These are phyloP conservation scores for Globisporangium camurandrum DNA, from an alignment of 352 stramenopile species.

Conservation along the genomic window DNA sequence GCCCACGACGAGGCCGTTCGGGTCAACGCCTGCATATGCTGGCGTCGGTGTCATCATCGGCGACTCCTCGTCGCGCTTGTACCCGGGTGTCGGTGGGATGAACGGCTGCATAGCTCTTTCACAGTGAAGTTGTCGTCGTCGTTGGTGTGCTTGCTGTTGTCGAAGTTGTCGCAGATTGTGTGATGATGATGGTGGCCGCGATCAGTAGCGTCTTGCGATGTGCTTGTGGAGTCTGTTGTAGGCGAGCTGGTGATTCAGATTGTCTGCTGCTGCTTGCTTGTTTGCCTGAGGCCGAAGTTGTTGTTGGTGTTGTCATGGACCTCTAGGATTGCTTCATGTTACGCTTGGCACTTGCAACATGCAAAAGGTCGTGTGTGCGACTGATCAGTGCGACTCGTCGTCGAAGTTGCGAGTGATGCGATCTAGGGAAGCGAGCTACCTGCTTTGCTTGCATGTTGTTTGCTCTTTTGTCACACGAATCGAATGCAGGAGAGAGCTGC, in stretches of 20 bases:
- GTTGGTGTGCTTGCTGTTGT: no score
- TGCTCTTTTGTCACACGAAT: no score
- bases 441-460: no score
- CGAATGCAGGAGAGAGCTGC: no score
- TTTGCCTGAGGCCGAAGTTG: background rate
- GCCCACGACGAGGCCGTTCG: slow-evolving; percentile 23
- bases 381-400: no score
- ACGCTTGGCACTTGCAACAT: no score
- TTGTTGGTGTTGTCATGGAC: background rate
- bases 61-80: slow-evolving; percentile 6
- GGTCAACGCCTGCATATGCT: slow-evolving; percentile 15
- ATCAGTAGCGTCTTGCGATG: background rate
- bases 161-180: background rate
- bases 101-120: slow-evolving; percentile 11
- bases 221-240: background rate
- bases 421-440: no score
- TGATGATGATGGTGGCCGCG: background rate
- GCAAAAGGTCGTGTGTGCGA: no score
- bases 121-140: no score
- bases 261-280: background rate
- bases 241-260: background rate
- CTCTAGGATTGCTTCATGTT: no score
- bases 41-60: slow-evolving; percentile 13
- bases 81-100: slow-evolving; percentile 1
- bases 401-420: no score